These are phyloP conservation scores for Tricholoma hemisulphureum DNA, from an alignment of 768 basidiomycete genomes.

Conservation along the genomic window DNA sequence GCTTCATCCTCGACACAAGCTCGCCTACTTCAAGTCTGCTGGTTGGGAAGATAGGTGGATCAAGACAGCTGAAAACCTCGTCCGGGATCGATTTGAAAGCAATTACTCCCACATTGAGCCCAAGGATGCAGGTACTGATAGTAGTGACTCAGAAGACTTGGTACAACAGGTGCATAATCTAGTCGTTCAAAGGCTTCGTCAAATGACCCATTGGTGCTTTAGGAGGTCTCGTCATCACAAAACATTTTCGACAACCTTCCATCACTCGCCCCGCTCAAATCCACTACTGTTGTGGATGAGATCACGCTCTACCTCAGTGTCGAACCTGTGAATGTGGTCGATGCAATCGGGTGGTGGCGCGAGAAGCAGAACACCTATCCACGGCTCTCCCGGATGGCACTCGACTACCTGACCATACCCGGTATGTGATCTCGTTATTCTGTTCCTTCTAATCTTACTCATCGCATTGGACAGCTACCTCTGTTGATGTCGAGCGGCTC, in stretches of 20 bases:
- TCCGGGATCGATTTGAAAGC: not conserved
- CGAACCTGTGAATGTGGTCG: conserved; percentile 12
- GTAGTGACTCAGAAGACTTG: no score
- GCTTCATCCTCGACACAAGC: no score
- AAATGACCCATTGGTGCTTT: not conserved
- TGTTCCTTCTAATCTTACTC: conserved; percentile 22
- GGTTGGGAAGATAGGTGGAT: no score
- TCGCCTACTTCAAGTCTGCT: no score
- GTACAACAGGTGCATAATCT: no score
- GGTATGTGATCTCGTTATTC: conserved; percentile 15
- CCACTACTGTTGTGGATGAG: conserved; percentile 6
- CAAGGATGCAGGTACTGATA: no score
- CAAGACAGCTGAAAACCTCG: no score
- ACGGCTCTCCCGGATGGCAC: conserved; percentile 25
- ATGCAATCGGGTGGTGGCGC: conserved; percentile 24
- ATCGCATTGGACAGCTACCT: no score
- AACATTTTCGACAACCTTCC: conserved; percentile 19
- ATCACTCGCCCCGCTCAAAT: not conserved
- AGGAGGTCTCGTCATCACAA: not conserved
- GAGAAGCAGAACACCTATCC: conserved; percentile 15
- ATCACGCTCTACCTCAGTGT: no score
- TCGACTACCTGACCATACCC: no score
- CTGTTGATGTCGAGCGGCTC: no score
- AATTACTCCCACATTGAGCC: conserved; percentile 27
- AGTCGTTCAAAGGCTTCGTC: not conserved